These are phyloP conservation scores for Fusarium staphyleae DNA, from an alignment of 2,329 filamentous ascomycete genomes.

Conservation along the genomic window DNA sequence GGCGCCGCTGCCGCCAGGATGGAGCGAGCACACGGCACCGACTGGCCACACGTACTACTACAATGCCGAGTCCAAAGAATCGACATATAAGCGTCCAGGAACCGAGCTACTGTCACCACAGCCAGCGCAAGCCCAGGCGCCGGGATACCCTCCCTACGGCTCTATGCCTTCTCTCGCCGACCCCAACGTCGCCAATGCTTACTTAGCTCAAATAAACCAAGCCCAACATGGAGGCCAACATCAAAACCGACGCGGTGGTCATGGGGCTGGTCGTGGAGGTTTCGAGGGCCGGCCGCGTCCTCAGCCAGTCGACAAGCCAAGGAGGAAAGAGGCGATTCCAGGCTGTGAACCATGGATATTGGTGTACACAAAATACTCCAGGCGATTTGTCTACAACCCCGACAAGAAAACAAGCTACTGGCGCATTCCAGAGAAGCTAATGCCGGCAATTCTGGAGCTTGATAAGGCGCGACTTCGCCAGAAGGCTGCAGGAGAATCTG, in stretches of 20 bases:
- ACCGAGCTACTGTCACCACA: conserved; percentile 33
- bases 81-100: conserved; percentile 83
- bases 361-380: conserved; percentile 88
- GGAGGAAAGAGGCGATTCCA: conserved; percentile 79
- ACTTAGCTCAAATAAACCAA: conserved; percentile 62
- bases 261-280: conserved; percentile 52
- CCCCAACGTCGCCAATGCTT: conserved; percentile 65
- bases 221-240: conserved; percentile 47
- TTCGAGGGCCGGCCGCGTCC: conserved; percentile 67
- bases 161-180: conserved; percentile 55
- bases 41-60: conserved; percentile 90
- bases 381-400: conserved; percentile 89
- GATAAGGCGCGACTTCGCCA: conserved; percentile 75
- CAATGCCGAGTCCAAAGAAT: conserved; percentile 80
- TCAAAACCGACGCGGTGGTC: conserved; percentile 43
- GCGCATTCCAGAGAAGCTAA: conserved; percentile 89
- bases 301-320: conserved; percentile 81
- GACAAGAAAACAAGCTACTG: conserved; percentile 90
- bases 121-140: conserved; percentile 44
- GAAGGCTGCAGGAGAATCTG: conserved; percentile 54
- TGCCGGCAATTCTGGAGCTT: conserved; percentile 75
- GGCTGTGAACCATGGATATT: conserved; percentile 87
- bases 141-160: conserved; percentile 37
- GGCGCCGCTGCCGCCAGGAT: conserved; percentile 76
- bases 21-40: conserved; percentile 93